Conservation (phyloP, 1,139 yeast genomes). For the Pneumocystis carinii region DNA sequence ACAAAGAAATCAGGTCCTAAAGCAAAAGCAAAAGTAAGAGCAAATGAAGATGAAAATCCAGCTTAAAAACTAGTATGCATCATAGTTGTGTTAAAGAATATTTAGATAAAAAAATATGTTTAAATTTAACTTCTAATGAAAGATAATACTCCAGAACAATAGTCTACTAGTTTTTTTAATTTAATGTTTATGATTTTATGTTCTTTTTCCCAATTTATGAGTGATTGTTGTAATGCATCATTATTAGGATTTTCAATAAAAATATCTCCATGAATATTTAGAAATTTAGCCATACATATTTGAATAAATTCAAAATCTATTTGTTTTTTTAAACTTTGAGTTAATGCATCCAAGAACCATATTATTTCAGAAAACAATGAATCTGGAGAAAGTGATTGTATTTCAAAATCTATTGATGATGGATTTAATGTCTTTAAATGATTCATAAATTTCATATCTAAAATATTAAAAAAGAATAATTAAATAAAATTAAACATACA, state of each 20-base stretch:
- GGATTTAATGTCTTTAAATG: conserved; percentile 57
- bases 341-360: conserved; percentile 50
- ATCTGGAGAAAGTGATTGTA: conserved; percentile 54
- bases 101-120: not conserved
- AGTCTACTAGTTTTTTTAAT: conserved; percentile 58
- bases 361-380: conserved; percentile 53
- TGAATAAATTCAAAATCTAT: conserved; percentile 54
- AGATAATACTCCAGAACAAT: conserved; percentile 67
- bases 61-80: not conserved
- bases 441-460: conserved; percentile 31
- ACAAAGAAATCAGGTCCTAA: conserved; percentile 94
- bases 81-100: not conserved
- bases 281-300: conserved; percentile 62
- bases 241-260: conserved; percentile 26
- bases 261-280: conserved; percentile 73
- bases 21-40: conserved; percentile 28
- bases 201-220: conserved; percentile 36
- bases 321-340: conserved; percentile 42
- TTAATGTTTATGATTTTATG: conserved; percentile 33
- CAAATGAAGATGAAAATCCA: not conserved
- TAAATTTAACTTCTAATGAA: conserved; percentile 30
- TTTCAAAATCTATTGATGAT: conserved; percentile 67
- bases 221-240: conserved; percentile 22
- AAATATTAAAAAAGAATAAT: not conserved
- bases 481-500: conserved; percentile 17